Evolutionary conservation across 2,329 filamentous ascomycete species (phyloP), one percentile per base, ranked within the genome.

Genomic region (Rutstroemia sp.): DNA sequence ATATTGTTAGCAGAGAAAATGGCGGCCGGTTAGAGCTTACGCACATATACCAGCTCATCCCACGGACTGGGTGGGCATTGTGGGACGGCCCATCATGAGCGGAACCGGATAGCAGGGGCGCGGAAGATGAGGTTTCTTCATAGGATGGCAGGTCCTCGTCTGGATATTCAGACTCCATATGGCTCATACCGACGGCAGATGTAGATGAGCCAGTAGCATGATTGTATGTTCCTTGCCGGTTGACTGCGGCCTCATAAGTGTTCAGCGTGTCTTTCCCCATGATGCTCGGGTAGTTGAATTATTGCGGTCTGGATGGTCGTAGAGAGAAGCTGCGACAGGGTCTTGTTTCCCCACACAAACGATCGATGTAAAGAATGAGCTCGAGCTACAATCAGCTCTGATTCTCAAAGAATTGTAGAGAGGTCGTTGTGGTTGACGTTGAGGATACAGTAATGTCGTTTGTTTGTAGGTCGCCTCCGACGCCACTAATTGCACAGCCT

Each of bases 131-230:
- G 9, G 42, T 54, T 39, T 64, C 62, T 9, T 58, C 51, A 44
- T 64, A 64, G 10, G 58, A 51, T 37, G 61, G 62, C 21, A 61
- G 57, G 5, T 61, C 56, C 19, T 58, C 60, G 6, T 63, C 61
- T 10, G 59, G 59, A 42, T 61, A 62, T 38, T 64, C 61, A n/a
- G 64, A 57, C 14, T 63, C 57, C 5, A 48, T 7, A 14, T 27
- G 3, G 21, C 56, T 63, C 4, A 65, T 39, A 0, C 63, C 56
- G 5, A 61, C 59, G 8, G 62, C 61, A 2, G 64, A 64, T 14
- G 61, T 61, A 12, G 57, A 65, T 30, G 63, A 61, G 9, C 63
- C 62, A 25, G 46, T 7, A 19, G n/a, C 42, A 25, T 53, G 34
- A 44, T 14, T 39, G 38, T 39, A 42, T 19, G 19, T 16, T 8